These are phyloP conservation scores for Hirschioporus abietinus DNA, from an alignment of 768 basidiomycete genomes.

Conservation along the genomic window DNA sequence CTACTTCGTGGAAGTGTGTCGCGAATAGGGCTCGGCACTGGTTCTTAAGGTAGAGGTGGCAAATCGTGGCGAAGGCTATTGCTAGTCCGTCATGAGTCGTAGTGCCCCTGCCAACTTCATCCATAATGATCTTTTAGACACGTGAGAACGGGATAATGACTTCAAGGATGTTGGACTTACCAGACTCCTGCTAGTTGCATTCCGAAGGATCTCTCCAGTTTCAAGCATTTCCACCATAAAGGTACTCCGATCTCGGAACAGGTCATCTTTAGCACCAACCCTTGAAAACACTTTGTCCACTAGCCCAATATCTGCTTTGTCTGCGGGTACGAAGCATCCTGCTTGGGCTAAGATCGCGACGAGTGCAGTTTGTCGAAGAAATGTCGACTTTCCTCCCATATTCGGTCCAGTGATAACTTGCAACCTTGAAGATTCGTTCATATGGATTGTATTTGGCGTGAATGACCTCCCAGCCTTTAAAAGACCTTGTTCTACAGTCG, in stretches of 20 bases:
- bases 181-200: constrained; percentile 78
- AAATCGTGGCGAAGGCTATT: constrained; percentile 86
- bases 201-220: constrained; percentile 82
- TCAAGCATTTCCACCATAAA: constrained; percentile 99
- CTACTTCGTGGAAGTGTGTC: constrained; percentile 96
- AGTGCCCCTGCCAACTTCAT: constrained; percentile 97
- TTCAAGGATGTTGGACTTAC: constrained; percentile 36
- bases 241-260: constrained; percentile 89
- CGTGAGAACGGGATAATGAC: constrained; percentile 6
- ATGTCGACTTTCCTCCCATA: constrained; percentile 93
- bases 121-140: constrained; percentile 84
- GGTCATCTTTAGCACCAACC: constrained; percentile 90
- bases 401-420: constrained; percentile 94
- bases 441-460: constrained; percentile 72
- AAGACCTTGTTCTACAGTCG: constrained; percentile 87
- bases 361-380: constrained; percentile 86
- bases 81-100: constrained; percentile 89
- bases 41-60: constrained; percentile 71
- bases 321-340: constrained; percentile 92
- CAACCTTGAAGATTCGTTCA: constrained; percentile 56
- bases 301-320: constrained; percentile 71
- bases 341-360: constrained; percentile 87
- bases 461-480: constrained; percentile 69
- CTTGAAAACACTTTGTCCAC: constrained; percentile 93
- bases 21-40: constrained; percentile 87